A percentile compares a stretch with the other conserved stretches of the same genome.
Conservation (phyloP, 768 basidiomycete species). For the Phlebiopsis flavidoalba region DNA sequence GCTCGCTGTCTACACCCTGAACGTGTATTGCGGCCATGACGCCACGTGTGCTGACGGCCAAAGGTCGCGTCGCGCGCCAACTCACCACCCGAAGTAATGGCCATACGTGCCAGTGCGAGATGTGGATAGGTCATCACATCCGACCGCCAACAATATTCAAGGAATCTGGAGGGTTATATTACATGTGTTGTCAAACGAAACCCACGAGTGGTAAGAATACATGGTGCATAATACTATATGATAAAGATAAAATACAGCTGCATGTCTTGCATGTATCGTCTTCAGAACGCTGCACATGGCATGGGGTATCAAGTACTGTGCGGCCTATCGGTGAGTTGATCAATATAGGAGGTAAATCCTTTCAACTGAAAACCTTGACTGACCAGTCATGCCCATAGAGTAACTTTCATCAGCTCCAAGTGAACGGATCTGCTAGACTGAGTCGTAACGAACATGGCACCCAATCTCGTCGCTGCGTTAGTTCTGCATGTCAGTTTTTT, state of each 20-base stretch:
- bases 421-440: slow-evolving; percentile 14
- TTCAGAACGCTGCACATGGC: not conserved
- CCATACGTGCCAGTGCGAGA: too few species aligned
- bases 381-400: slow-evolving; percentile 33
- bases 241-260: not conserved
- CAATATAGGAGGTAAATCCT: not conserved
- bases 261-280: not conserved
- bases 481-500: too few species aligned
- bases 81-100: too few species aligned
- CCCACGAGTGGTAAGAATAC: not conserved
- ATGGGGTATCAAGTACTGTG: not conserved
- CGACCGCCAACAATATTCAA: not conserved
- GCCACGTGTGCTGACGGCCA: too few species aligned
- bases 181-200: not conserved
- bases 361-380: not conserved
- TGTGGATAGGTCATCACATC: too few species aligned
- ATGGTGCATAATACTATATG: not conserved
- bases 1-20: too few species aligned
- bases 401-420: slow-evolving; percentile 35
- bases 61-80: too few species aligned
- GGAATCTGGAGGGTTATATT: too few species aligned
- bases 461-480: slow-evolving; percentile 33
- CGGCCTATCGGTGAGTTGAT: too few species aligned
- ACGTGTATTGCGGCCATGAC: too few species aligned
- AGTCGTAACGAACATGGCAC: slow-evolving; percentile 35